A percentile compares a stretch with the other conserved stretches of the same genome.
Evolutionary conservation across 495 filamentous ascomycete genomes (phyloP).

Genomic region (Tuber melanosporum): DNA sequence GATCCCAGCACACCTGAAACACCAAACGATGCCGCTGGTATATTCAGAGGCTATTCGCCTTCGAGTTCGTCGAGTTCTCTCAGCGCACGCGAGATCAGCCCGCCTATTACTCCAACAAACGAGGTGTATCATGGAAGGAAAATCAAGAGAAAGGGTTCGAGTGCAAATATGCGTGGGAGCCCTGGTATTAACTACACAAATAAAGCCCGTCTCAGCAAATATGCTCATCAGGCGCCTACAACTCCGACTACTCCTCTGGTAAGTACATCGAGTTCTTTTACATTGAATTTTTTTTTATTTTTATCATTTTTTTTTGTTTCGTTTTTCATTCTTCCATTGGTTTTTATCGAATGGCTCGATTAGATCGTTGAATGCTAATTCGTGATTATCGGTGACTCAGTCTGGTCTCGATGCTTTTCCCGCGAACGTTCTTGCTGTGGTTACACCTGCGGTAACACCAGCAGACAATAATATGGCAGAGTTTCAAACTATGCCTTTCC

Average conservation of each 20-base stretch:
- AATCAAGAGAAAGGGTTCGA: conserved; percentile 2
- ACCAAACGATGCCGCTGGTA: conserved; percentile 5
- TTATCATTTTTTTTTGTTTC: background rate
- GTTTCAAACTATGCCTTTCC: conserved; percentile 2
- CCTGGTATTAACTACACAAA: conserved; percentile 4
- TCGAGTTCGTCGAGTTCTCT: conserved; percentile 2
- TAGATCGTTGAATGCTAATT: conserved; percentile 2
- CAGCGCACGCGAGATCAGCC: conserved; percentile 4
- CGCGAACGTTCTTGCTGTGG: background rate
- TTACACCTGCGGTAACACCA: background rate
- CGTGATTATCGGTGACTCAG: background rate
- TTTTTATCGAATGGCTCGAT: background rate
- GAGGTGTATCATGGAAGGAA: conserved; percentile 4
- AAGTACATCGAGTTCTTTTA: background rate
- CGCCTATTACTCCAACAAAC: conserved; percentile 11
- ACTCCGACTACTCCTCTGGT: conserved; percentile 4
- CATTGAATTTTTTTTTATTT: background rate
- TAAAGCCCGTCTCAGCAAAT: background rate
- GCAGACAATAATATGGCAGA: conserved; percentile 7
- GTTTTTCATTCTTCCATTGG: background rate
- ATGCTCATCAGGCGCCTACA: conserved; percentile 3
- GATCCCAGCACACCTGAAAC: conserved; percentile 6
- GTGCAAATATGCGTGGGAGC: conserved; percentile 5
- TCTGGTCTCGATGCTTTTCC: conserved; percentile 5
- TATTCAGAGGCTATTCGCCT: conserved; percentile 3